Evolutionary conservation across 2,329 filamentous ascomycete species (phyloP).

Genomic region (Microcera coccophila): DNA sequence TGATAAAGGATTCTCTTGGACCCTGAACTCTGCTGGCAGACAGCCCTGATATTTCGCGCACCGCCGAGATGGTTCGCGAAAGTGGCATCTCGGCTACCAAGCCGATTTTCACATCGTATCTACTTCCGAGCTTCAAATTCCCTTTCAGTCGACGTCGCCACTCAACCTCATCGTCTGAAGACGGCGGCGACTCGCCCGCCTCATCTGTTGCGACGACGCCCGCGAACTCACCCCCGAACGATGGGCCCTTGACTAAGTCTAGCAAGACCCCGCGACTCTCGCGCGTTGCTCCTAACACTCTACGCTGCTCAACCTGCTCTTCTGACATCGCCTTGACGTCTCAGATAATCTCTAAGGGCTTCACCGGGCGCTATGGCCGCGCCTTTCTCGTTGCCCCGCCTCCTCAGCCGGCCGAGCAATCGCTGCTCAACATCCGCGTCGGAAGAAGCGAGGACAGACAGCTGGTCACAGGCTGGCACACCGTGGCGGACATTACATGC

Average conservation of each 20-base stretch:
- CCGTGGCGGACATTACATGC: conserved; percentile 62
- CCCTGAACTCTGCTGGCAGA: neutral
- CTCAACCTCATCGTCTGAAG: conserved; percentile 34
- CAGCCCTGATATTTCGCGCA: neutral
- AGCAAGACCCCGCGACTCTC: conserved; percentile 31
- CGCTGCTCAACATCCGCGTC: conserved; percentile 53
- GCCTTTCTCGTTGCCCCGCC: conserved; percentile 56
- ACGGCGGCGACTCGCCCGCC: conserved; percentile 22
- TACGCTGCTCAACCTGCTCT: conserved; percentile 57
- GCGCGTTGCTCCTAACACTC: conserved; percentile 48
- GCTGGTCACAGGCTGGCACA: conserved; percentile 60
- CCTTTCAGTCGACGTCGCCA: conserved; percentile 45
- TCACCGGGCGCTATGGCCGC: conserved; percentile 62
- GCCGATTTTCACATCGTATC: conserved; percentile 48
- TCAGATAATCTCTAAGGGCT: conserved; percentile 63
- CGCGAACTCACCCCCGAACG: conserved; percentile 23
- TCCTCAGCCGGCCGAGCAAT: conserved; percentile 21
- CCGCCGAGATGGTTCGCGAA: conserved; percentile 30
- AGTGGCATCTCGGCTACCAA: conserved; percentile 40
- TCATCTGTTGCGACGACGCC: conserved; percentile 30
- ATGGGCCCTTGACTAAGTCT: conserved; percentile 12
- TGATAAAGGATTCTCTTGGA: neutral
- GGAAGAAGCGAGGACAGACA: conserved; percentile 53
- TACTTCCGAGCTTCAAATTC: conserved; percentile 49
- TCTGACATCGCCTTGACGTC: conserved; percentile 57